phyloP scores from a whole-genome alignment of 164 flowering plant species.

The Aristolochia californica region DNA sequence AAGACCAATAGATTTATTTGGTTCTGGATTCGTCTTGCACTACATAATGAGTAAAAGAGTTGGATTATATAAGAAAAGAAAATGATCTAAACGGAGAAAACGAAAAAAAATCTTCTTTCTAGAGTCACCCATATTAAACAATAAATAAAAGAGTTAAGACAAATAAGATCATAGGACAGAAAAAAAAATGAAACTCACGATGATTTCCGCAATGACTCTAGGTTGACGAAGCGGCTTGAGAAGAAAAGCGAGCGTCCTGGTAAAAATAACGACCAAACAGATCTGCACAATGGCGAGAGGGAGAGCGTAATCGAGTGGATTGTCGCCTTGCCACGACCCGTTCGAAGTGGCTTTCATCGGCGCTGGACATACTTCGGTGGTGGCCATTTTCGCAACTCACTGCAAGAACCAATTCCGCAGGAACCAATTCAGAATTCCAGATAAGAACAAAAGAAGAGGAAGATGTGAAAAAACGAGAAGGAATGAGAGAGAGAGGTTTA shows the following conservation, averaged over 20 bases:
- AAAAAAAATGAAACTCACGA: conserved; percentile 10
- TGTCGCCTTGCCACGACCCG: conserved; percentile 19
- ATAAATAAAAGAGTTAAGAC: not conserved
- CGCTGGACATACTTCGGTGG: conserved; percentile 4
- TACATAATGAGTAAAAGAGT: too few species aligned
- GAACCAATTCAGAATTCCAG: too few species aligned
- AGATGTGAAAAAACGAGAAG: not conserved
- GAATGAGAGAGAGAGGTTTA: not conserved
- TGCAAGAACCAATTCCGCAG: not conserved
- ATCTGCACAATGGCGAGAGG: conserved; percentile 22
- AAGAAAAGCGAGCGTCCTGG: conserved; percentile 15
- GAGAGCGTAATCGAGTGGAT: conserved; percentile 22
- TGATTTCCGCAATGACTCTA: conserved; percentile 25
- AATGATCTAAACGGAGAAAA: too few species aligned
- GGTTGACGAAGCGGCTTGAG: conserved; percentile 26
- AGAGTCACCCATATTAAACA: too few species aligned
- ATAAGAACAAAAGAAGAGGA: not conserved
- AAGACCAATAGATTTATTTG: too few species aligned
- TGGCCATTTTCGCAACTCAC: not conserved
- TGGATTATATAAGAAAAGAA: too few species aligned
- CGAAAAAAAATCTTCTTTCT: too few species aligned
- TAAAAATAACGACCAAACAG: conserved; percentile 19
- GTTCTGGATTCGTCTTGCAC: too few species aligned
- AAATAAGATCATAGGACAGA: too few species aligned
- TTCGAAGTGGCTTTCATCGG: conserved; percentile 26